Evolutionary conservation across 2,329 filamentous ascomycete genomes (phyloP).

Genomic region (Lachnellula hyalina): DNA sequence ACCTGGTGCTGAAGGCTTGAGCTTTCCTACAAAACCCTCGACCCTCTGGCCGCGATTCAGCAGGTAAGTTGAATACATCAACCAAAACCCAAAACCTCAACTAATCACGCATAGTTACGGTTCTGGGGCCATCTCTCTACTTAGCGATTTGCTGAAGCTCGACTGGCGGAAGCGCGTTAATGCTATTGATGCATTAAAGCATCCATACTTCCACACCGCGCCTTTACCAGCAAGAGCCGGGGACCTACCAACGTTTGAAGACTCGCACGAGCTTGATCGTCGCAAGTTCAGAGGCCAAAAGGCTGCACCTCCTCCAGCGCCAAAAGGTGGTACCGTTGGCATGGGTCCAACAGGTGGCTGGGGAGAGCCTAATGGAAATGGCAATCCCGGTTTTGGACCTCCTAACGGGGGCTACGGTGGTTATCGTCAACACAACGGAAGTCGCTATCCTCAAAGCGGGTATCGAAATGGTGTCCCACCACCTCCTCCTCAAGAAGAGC

Average conservation of each 20-base stretch:
- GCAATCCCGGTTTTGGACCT: slow-evolving; percentile 22
- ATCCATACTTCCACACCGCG: slow-evolving; percentile 79
- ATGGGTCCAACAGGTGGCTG: slow-evolving; percentile 48
- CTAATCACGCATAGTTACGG: slow-evolving; percentile 46
- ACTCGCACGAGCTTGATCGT: slow-evolving; percentile 94
- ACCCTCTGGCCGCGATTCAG: slow-evolving; percentile 71
- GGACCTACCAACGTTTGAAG: slow-evolving; percentile 87
- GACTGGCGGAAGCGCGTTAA: slow-evolving; percentile 89
- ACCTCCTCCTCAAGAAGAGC: slow-evolving; percentile 24
- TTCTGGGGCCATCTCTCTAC: slow-evolving; percentile 67
- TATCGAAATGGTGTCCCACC: slow-evolving; percentile 27
- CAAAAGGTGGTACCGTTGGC: slow-evolving; percentile 85
- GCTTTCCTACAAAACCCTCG: slow-evolving; percentile 53
- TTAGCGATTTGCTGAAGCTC: slow-evolving; percentile 77
- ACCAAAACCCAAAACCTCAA: slow-evolving; percentile 13
- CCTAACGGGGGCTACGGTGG: slow-evolving; percentile 21
- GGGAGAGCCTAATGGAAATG: slow-evolving; percentile 22
- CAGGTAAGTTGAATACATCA: slow-evolving; percentile 45
- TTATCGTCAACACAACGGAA: slow-evolving; percentile 27
- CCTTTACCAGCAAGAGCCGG: slow-evolving; percentile 77
- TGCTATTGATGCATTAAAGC: slow-evolving; percentile 86
- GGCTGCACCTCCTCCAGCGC: slow-evolving; percentile 79
- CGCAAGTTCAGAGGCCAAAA: slow-evolving; percentile 85
- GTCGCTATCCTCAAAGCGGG: slow-evolving; percentile 22
- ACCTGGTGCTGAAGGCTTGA: slow-evolving; percentile 73